Base-by-base conservation (phyloP, 1,284 basidiomycete species). In the Leccinum pseudoinsigne region DNA sequence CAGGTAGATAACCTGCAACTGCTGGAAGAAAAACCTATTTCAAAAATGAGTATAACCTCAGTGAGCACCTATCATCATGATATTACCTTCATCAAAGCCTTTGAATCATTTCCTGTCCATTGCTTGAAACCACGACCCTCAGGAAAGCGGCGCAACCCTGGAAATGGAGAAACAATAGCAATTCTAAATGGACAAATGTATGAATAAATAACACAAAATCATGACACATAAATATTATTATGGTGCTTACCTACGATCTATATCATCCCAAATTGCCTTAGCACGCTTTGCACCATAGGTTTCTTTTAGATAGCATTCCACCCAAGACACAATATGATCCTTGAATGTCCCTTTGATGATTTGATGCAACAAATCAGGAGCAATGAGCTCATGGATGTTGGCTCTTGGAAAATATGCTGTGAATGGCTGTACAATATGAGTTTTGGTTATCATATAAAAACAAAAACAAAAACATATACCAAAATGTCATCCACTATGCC, bases 41-140 rank as follows among this genome's bases (percentile, higher is more conserved):
- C 8, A 16, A 8, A 40, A 21, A 51, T 51, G 12, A 53, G 14
- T 53, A 34, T 47, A 47, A 21, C 2, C 21, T 21, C 21, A 21
- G 21, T 21, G 21, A 21, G 21, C 21, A 21, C 21, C 21, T 21
- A 21, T 21, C 21, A 26, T 26, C 23, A 26, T 26, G 23, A 26
- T 23, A 31, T 55, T 12, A 55, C 31, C 54, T 55, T 55, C 54
- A 55, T 55, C 28, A 55, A 34, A 18, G 54, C 54, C 54, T 55
- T 55, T 34, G 54, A 55, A 21, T 55, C 54, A 55, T 55, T 55
- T 18, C 54, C 31, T 55, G 54, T 55, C 53, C 53, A 54, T 31
- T 54, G 53, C 26, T 54, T 54, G n/a, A 54, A 54, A 4, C 53
- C 53, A 54, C 16, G 12, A 11, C 53, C 53, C 6, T 54, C 26